Evolutionary conservation across 164 flowering plant genomes (phyloP).

Genomic region (Paratinospora sagittata): DNA sequence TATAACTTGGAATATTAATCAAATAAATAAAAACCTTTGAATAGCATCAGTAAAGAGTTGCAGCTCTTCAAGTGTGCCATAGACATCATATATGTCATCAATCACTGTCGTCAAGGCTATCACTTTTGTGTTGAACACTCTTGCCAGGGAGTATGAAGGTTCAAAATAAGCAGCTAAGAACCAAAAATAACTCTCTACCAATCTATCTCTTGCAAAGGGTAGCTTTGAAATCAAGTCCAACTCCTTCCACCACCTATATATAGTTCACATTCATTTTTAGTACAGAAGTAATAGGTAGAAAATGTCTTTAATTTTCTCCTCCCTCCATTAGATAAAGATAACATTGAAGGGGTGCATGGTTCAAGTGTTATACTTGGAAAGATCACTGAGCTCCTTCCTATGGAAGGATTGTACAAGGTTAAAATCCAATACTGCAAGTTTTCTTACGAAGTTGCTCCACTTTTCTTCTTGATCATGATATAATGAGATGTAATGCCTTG

Average conservation of each 20-base stretch:
- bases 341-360: too few species aligned
- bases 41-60: slow-evolving; percentile 20
- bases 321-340: too few species aligned
- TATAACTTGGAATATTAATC: neutral
- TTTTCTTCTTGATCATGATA: slow-evolving; percentile 9
- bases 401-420: slow-evolving; percentile 19
- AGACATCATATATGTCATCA: slow-evolving; percentile 24
- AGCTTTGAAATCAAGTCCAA: slow-evolving; percentile 21
- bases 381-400: slow-evolving; percentile 15
- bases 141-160: slow-evolving; percentile 14
- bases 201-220: slow-evolving; percentile 32
- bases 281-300: neutral
- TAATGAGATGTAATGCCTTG: slow-evolving; percentile 12
- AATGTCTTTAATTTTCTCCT: neutral
- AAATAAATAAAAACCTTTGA: slow-evolving; percentile 19
- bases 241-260: slow-evolving; percentile 38
- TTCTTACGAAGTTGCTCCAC: slow-evolving; percentile 3
- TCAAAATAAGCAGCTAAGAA: slow-evolving; percentile 22
- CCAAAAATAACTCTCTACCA: slow-evolving; percentile 41
- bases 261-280: too few species aligned
- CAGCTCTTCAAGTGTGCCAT: slow-evolving; percentile 24
- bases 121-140: slow-evolving; percentile 15
- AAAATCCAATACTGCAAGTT: slow-evolving; percentile 14
- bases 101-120: slow-evolving; percentile 9
- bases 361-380: slow-evolving; percentile 2